Evolutionary conservation across 2,329 filamentous ascomycete species (phyloP).

Genomic region (Sporothrix schenckii): DNA sequence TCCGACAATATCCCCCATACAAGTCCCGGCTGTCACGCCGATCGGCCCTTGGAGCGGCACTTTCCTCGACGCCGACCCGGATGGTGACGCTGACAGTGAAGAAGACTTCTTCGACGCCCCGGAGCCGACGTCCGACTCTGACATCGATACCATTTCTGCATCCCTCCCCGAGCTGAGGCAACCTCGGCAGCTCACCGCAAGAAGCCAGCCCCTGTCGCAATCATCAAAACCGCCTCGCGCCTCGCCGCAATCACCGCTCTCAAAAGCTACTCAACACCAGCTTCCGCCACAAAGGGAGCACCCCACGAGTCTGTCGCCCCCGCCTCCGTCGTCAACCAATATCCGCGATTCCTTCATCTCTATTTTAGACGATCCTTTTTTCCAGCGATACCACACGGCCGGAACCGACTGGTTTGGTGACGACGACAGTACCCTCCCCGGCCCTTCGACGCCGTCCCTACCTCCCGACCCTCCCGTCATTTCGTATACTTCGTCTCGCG

Average conservation of each 20-base stretch:
- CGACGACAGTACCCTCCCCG: conserved; percentile 18
- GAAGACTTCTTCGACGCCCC: conserved; percentile 22
- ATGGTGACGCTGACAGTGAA: conserved; percentile 27
- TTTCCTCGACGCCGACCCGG: conserved; percentile 34
- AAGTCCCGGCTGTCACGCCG: conserved; percentile 6
- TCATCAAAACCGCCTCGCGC: not conserved
- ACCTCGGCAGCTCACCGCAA: not conserved
- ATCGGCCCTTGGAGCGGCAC: conserved; percentile 34
- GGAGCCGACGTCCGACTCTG: conserved; percentile 9
- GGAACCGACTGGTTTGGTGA: conserved; percentile 41
- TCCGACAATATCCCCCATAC: conserved; percentile 29
- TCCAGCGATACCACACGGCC: conserved; percentile 51
- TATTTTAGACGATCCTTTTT: conserved; percentile 60
- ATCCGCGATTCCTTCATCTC: conserved; percentile 55
- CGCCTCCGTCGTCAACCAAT: conserved; percentile 36
- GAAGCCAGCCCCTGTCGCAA: not conserved
- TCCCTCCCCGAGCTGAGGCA: conserved; percentile 14
- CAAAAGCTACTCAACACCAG: not conserved
- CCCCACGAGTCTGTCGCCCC: conserved; percentile 30
- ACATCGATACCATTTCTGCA: not conserved
- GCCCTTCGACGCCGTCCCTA: conserved; percentile 35
- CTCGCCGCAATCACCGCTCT: not conserved
- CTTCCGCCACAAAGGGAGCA: conserved; percentile 7
- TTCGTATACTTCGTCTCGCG: not conserved
- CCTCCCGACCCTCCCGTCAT: conserved; percentile 33